Evolutionary conservation across 768 basidiomycete species (phyloP).

Genomic region (Saitozyma podzolica): DNA sequence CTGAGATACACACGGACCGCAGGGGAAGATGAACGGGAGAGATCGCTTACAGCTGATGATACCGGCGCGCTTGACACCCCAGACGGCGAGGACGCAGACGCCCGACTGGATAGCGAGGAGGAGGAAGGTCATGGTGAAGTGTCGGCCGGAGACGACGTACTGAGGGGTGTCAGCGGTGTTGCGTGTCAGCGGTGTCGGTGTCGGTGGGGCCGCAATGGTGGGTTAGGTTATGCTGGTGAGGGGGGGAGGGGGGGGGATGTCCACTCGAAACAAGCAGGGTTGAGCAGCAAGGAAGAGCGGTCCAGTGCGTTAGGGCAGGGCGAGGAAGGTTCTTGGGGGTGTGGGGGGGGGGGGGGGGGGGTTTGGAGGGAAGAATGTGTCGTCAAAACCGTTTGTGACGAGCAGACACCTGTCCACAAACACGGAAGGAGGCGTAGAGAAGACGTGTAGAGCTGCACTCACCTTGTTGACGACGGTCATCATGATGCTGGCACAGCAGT

Average conservation of each 20-base stretch:
- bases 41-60: conserved; percentile 42
- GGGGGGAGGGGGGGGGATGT: too few relatives aligned
- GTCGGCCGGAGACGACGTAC: conserved; percentile 90
- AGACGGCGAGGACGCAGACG: conserved; percentile 81
- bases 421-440: not conserved
- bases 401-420: too few relatives aligned
- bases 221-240: too few relatives aligned
- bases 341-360: too few relatives aligned
- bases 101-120: conserved; percentile 85
- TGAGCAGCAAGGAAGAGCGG: not conserved
- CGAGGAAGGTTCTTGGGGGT: too few relatives aligned
- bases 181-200: too few relatives aligned
- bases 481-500: conserved; percentile 88
- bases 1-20: too few relatives aligned
- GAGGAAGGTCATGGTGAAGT: conserved; percentile 97
- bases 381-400: not conserved
- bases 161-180: conserved; percentile 45
- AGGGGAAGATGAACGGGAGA: not conserved
- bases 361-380: too few relatives aligned
- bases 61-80: conserved; percentile 69
- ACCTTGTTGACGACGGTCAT: conserved; percentile 99
- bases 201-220: too few relatives aligned
- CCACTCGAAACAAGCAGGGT: not conserved
- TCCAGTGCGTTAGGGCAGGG: not conserved
- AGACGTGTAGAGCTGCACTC: conserved; percentile 12